Evolutionary conservation across 257 asterid species (phyloP).

Genomic region (Solanum paucissectum): DNA sequence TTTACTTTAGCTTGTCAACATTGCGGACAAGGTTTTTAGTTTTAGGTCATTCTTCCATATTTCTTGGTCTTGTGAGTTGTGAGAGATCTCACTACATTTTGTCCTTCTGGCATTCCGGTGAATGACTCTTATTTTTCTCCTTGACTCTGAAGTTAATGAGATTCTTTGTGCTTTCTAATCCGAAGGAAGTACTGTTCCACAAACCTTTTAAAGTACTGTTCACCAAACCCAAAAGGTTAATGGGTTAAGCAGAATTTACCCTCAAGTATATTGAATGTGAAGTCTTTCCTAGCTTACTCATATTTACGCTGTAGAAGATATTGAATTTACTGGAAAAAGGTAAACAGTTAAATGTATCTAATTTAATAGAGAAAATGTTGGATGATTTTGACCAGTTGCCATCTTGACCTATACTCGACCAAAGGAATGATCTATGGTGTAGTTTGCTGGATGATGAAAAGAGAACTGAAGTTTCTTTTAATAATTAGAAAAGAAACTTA

Average conservation of each 20-base stretch:
- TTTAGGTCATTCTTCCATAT: background rate
- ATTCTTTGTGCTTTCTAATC: background rate
- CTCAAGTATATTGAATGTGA: background rate
- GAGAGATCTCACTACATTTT: background rate
- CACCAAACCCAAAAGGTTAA: background rate
- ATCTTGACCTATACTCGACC: background rate
- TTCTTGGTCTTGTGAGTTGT: background rate
- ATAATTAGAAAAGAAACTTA: background rate
- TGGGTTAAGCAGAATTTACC: background rate
- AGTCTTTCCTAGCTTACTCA: background rate
- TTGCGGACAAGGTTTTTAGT: background rate
- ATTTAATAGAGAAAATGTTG: background rate
- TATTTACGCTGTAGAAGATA: background rate
- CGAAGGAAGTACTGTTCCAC: background rate
- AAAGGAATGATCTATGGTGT: background rate
- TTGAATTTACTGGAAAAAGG: background rate
- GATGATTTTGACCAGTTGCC: background rate
- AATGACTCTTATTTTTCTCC: background rate
- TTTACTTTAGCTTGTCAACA: background rate
- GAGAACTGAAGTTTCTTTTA: background rate
- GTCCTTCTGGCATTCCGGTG: background rate
- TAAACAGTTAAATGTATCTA: background rate
- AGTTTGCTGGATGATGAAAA: background rate
- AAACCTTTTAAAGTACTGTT: background rate
- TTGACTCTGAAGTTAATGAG: background rate